phyloP scores from a whole-genome alignment of 352 stramenopile genomes.

The Phytophthora meadii region DNA sequence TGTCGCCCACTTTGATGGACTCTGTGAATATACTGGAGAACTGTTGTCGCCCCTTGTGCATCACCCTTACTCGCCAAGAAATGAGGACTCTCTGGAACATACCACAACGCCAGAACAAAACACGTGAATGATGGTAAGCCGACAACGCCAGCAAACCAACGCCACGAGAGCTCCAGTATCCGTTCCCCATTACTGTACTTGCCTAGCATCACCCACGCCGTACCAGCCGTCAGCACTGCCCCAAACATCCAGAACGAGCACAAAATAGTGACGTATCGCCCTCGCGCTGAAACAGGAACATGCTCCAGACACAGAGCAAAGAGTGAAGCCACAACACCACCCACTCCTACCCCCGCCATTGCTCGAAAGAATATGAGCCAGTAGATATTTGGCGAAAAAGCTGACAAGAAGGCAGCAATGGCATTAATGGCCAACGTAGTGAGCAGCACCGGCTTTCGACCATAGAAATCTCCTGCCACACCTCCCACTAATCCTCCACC shows the following conservation, averaged over 20 bases:
- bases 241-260: conserved; percentile 94
- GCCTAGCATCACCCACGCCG: conserved; percentile 88
- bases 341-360: conserved; percentile 75
- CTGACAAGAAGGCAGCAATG: conserved; percentile 75
- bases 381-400: conserved; percentile 69
- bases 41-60: conserved; percentile 50
- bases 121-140: conserved; percentile 78
- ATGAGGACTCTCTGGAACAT: conserved; percentile 86
- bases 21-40: conserved; percentile 72
- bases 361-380: conserved; percentile 84
- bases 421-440: conserved; percentile 85
- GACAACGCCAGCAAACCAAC: conserved; percentile 81
- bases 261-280: conserved; percentile 86
- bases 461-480: conserved; percentile 80
- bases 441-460: conserved; percentile 80
- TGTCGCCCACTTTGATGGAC: conserved; percentile 51
- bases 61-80: conserved; percentile 77
- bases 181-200: conserved; percentile 63
- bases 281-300: conserved; percentile 69
- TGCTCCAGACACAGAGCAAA: conserved; percentile 91
- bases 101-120: conserved; percentile 64
- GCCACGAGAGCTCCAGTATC: conserved; percentile 82
- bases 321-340: conserved; percentile 85
- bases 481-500: conserved; percentile 79
- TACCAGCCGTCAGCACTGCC: conserved; percentile 78